Conservation (phyloP, 2,329 filamentous ascomycete species). For the Coniella lustricola region DNA sequence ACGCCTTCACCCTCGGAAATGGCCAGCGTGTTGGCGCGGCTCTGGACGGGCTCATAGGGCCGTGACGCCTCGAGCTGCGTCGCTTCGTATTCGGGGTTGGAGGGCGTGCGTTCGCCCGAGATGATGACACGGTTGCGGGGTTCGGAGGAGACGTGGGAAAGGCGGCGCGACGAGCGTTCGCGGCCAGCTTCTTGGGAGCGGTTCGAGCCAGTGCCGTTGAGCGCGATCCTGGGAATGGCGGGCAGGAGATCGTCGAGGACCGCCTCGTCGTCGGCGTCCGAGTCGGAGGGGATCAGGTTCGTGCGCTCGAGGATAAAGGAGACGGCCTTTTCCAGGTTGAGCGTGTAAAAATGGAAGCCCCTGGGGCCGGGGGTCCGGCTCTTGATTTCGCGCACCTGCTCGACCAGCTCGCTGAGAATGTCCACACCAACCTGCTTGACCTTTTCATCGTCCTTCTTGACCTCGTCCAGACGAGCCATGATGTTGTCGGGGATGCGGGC, state of each 20-base stretch:
- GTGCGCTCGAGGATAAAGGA: conserved; percentile 85
- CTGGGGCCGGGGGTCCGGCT: conserved; percentile 50
- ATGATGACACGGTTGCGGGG: conserved; percentile 85
- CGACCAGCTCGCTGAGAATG: conserved; percentile 77
- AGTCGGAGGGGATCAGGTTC: conserved; percentile 62
- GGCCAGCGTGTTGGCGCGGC: conserved; percentile 75
- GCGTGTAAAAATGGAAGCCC: conserved; percentile 95
- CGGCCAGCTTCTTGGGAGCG: conserved; percentile 18
- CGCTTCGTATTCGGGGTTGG: conserved; percentile 60
- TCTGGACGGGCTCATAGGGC: conserved; percentile 67
- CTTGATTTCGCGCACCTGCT: conserved; percentile 62
- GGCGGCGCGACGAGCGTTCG: conserved; percentile 43
- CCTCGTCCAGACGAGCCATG: conserved; percentile 61
- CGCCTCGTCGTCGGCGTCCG: conserved; percentile 42
- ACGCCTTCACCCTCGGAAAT: conserved; percentile 91
- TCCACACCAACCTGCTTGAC: conserved; percentile 76
- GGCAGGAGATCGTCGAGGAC: conserved; percentile 37
- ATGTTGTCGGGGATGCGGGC: conserved; percentile 70
- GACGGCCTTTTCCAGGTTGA: conserved; percentile 94
- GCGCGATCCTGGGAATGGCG: conserved; percentile 37
- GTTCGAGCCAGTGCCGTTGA: conserved; percentile 42
- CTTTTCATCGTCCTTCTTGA: conserved; percentile 72
- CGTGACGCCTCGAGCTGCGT: conserved; percentile 70
- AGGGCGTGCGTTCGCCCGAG: conserved; percentile 49
- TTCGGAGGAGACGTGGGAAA: conserved; percentile 75